A percentile compares a stretch with the other conserved stretches of the same genome.
Evolutionary conservation across 2,329 filamentous ascomycete species (phyloP).

Genomic region (Aureobasidium mangrovei): DNA sequence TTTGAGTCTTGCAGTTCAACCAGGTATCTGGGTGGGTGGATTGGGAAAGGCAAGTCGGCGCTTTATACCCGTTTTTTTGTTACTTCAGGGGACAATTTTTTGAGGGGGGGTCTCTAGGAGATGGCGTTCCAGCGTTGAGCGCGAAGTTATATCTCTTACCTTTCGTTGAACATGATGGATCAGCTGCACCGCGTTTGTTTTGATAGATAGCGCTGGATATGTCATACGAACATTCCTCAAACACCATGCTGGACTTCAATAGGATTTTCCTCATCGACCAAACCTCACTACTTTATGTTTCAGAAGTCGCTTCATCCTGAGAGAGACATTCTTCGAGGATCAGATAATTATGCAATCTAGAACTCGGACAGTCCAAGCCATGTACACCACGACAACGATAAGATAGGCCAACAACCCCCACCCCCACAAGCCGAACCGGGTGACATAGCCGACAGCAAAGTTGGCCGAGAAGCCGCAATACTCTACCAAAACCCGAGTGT

Average conservation of each 20-base stretch:
- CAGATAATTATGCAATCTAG: too few relatives aligned
- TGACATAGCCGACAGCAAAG: not conserved
- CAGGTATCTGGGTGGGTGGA: not conserved
- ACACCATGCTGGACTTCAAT: not conserved
- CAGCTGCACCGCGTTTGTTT: not conserved
- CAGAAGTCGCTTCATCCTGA: too few relatives aligned
- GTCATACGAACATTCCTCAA: not conserved
- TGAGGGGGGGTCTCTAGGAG: not conserved
- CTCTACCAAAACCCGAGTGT: too few relatives aligned
- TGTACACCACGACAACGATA: not conserved
- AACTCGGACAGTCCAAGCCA: not conserved
- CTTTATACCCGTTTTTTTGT: conserved; percentile 15
- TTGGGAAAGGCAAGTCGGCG: not conserved
- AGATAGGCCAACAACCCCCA: conserved; percentile 8
- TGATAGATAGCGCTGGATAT: not conserved
- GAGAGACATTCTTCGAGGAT: too few relatives aligned
- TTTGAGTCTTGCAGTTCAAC: not conserved
- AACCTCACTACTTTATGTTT: too few relatives aligned
- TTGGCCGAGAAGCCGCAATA: too few relatives aligned
- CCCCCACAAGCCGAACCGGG: not conserved
- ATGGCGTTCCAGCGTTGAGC: not conserved
- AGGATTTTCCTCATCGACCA: too few relatives aligned
- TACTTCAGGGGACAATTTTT: not conserved
- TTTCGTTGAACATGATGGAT: not conserved
- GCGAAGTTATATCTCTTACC: not conserved